A percentile compares a stretch with the other conserved stretches of the same genome.
These are phyloP conservation scores for Puccinia horiana DNA, from an alignment of 1,284 basidiomycete species.

Conservation along the genomic window DNA sequence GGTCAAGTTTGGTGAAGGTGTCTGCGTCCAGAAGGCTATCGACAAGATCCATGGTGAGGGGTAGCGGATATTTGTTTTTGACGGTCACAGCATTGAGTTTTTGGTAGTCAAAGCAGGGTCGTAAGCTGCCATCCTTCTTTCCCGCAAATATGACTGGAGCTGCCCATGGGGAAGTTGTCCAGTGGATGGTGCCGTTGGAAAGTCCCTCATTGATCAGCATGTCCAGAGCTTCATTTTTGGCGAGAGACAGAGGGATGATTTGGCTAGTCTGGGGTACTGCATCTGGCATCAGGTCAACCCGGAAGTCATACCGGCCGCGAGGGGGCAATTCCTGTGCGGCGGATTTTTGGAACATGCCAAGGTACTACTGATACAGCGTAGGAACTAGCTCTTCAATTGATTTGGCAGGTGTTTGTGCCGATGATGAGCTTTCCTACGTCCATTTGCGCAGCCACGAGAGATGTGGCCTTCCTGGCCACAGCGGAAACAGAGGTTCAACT, in stretches of 20 bases:
- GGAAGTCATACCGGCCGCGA: neutral
- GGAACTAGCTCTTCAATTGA: neutral
- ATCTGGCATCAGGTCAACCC: neutral
- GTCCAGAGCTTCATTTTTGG: conserved; percentile 3
- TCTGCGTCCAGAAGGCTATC: neutral
- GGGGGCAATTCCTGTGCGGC: neutral
- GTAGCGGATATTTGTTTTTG: conserved; percentile 6
- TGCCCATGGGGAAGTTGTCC: neutral
- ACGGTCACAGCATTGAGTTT: neutral
- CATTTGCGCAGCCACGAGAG: neutral
- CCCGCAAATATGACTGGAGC: conserved; percentile 57
- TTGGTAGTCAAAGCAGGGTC: neutral
- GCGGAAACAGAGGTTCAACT: neutral
- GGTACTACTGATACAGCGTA: neutral
- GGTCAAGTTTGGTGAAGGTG: neutral
- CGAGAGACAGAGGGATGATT: conserved; percentile 7
- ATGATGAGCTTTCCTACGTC: neutral
- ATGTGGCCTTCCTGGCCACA: neutral
- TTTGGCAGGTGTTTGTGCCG: neutral
- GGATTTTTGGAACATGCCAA: neutral
- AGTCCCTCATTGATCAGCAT: neutral
- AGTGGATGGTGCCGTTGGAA: neutral
- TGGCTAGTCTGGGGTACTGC: neutral
- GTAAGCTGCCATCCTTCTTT: conserved; percentile 60
- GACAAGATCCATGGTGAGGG: too few species aligned